phyloP scores from a whole-genome alignment of 768 basidiomycete species.

The Termitomyces sp. region DNA sequence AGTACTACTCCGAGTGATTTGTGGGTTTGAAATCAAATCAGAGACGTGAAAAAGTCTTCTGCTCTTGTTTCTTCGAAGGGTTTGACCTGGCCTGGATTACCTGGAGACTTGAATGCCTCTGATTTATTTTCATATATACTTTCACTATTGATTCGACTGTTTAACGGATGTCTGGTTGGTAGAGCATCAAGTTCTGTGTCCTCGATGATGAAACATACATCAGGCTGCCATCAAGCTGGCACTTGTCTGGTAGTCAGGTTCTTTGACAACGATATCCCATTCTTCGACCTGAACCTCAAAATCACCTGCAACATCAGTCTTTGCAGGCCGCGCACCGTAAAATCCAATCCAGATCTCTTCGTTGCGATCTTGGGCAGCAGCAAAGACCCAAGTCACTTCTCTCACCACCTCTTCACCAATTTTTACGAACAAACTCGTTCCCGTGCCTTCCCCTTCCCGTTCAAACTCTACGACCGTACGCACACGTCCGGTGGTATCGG shows the following conservation, averaged over 20 bases:
- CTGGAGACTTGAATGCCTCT: too few species aligned
- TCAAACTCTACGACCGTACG: slow-evolving; percentile 11
- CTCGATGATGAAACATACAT: too few species aligned
- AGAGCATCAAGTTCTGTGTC: too few species aligned
- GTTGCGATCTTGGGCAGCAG: slow-evolving; percentile 1
- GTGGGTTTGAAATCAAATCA: too few species aligned
- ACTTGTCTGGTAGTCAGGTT: neutral
- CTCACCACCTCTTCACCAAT: neutral
- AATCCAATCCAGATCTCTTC: slow-evolving; percentile 12
- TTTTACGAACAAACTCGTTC: slow-evolving; percentile 13
- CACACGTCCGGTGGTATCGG: slow-evolving; percentile 1
- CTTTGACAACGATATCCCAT: neutral
- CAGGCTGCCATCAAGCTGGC: too few species aligned
- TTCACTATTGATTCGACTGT: too few species aligned
- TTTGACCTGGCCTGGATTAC: too few species aligned
- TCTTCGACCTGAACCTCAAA: neutral
- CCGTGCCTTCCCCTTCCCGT: slow-evolving; percentile 12
- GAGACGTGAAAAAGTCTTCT: too few species aligned
- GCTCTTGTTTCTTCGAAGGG: too few species aligned
- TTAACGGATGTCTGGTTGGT: too few species aligned
- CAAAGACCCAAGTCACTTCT: slow-evolving; percentile 14
- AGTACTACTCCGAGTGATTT: too few species aligned
- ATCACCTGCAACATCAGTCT: neutral
- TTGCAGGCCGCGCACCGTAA: neutral
- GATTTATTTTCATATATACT: too few species aligned